Conservation (phyloP, 192 early-diverging fungal species). For the Chytriomyces confervae region DNA sequence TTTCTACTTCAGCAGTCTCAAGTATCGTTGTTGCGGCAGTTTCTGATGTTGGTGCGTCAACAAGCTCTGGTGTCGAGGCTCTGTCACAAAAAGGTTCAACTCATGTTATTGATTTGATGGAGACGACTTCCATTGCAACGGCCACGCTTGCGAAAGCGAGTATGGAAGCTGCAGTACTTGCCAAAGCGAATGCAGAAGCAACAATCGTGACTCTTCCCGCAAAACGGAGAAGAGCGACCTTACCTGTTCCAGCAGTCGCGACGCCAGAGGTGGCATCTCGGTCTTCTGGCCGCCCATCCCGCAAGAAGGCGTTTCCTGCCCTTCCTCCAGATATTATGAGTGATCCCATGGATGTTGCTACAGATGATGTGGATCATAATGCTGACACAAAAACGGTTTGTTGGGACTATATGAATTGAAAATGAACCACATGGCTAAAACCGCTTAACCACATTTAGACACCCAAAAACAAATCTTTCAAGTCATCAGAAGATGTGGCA, state of each 20-base stretch:
- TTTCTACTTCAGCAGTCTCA: too few relatives aligned
- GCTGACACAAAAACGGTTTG: not conserved
- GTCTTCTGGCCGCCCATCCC: too few relatives aligned
- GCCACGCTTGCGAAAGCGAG: too few relatives aligned
- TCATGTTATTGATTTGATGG: too few relatives aligned
- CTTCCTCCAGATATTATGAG: not conserved
- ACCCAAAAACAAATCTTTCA: not conserved
- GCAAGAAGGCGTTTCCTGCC: too few relatives aligned
- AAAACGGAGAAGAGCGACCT: too few relatives aligned
- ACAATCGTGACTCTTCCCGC: too few relatives aligned
- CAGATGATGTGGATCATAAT: not conserved
- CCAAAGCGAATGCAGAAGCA: not conserved
- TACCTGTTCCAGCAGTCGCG: not conserved
- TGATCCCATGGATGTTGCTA: not conserved
- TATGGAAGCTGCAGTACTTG: not conserved
- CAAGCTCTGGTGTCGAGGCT: too few relatives aligned
- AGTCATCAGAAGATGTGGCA: not conserved
- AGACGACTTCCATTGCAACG: too few relatives aligned
- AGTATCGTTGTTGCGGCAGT: too few relatives aligned
- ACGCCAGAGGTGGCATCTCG: not conserved
- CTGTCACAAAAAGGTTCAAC: too few relatives aligned
- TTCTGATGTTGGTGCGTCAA: too few relatives aligned
- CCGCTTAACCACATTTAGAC: not conserved
- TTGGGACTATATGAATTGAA: not conserved
- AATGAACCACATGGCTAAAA: not conserved